Evolutionary conservation across 306 rosid species (phyloP), one percentile per base, ranked within the genome.

Genomic region (Vigna nakashimae): DNA sequence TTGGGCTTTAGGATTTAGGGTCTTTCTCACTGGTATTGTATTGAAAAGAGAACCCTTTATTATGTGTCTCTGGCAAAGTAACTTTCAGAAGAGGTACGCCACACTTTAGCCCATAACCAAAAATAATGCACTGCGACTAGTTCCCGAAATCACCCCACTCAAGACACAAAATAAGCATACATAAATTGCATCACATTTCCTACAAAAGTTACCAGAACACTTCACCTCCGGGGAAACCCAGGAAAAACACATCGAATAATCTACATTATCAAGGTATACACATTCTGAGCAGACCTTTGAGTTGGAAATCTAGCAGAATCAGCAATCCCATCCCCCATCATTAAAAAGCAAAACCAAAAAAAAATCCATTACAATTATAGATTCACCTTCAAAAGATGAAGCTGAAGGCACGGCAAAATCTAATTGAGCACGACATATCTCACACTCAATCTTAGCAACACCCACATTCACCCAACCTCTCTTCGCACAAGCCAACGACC

Each of bases 401-500:
- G 88, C 82, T 15, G 80, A 71, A n/a, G 80, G 69, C 40, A 58
- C 68, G 13, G 85, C 57, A 85, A 88, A 88, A 76, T 86, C 86
- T 64, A 88, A 82, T 82, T 18, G 75, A 17, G 86, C 90, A 57
- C 84, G 82, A 51, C 99, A 96, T 62, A 91, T 75, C 79, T 96
- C 98, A 76, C 99, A 96, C 82, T 83, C 93, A 81, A 96, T 86
- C 80, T 88, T 91, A 69, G 86, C 83, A 62, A 86, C 89, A 77
- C 89, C 96, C 36, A 86, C 83, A 85, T 82, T 87, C 71, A 91
- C 87, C 99, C 99, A 96, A 78, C 99, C 99, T 84, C 92, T 91
- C 82, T 86, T 90, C 36, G 99, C 98, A 88, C 96, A 96, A 73
- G 91, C 91, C 87, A 90, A 81, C 3, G 94, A 83, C 73, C 91